Evolutionary conservation across 805 yeast species (phyloP).

Genomic region (Saccharomycopsis fibuligera): DNA sequence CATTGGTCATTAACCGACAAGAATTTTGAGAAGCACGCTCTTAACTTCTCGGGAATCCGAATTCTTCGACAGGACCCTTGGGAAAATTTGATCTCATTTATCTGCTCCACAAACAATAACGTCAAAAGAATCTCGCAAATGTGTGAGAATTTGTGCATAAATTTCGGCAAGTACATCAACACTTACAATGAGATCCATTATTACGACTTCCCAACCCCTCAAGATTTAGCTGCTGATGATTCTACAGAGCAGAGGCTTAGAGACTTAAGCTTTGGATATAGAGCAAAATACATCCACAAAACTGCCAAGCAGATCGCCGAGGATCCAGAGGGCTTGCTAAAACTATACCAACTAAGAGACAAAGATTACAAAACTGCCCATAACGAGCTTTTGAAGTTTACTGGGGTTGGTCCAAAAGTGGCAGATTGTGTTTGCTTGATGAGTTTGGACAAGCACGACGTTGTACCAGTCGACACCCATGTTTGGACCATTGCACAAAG

Average conservation of each 20-base stretch:
- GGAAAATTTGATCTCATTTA: slow-evolving; percentile 87
- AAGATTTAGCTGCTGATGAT: slow-evolving; percentile 34
- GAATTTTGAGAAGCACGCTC: slow-evolving; percentile 34
- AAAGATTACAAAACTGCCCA: slow-evolving; percentile 48
- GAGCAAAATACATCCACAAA: slow-evolving; percentile 80
- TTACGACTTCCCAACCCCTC: slow-evolving; percentile 72
- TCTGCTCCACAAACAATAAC: slow-evolving; percentile 94
- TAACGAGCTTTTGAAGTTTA: slow-evolving; percentile 52
- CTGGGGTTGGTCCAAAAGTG: slow-evolving; percentile 96
- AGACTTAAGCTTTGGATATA: slow-evolving; percentile 67
- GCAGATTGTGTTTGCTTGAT: slow-evolving; percentile 94
- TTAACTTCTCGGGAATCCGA: slow-evolving; percentile 61
- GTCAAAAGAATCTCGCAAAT: slow-evolving; percentile 88
- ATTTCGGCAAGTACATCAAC: slow-evolving; percentile 61
- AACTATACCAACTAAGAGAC: slow-evolving; percentile 37
- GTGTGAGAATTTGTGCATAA: slow-evolving; percentile 72
- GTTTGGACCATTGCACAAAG: slow-evolving; percentile 83
- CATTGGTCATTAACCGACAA: slow-evolving; percentile 59
- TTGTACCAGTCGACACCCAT: slow-evolving; percentile 95
- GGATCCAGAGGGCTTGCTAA: slow-evolving; percentile 29
- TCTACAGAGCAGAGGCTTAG: slow-evolving; percentile 41
- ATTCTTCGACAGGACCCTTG: slow-evolving; percentile 93
- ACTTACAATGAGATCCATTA: slow-evolving; percentile 48
- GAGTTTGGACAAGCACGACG: slow-evolving; percentile 79
- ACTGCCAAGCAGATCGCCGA: slow-evolving; percentile 54